phyloP scores from a whole-genome alignment of 805 yeast species.

The Wickerhamomyces chambardii region DNA sequence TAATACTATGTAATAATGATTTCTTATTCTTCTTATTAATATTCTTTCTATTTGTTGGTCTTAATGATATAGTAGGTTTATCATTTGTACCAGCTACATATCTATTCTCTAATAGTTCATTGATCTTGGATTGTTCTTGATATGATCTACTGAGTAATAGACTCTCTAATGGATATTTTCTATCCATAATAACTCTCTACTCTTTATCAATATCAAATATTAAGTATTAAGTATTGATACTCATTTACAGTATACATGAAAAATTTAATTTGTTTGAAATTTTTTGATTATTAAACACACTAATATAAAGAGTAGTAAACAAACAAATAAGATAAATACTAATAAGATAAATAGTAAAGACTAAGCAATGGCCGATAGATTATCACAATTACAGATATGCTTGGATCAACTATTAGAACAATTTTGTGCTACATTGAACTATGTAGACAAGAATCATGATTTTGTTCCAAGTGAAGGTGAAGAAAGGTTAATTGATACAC shows the following conservation, averaged over 20 bases:
- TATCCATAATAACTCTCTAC: conserved; percentile 10
- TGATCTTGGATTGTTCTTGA: conserved; percentile 9
- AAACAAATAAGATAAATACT: too few relatives aligned
- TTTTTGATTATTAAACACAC: too few relatives aligned
- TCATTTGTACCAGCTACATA: conserved; percentile 19
- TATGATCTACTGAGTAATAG: conserved; percentile 12
- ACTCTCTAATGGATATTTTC: conserved; percentile 14
- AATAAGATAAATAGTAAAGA: not conserved
- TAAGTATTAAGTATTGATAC: too few relatives aligned
- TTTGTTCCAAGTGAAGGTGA: conserved; percentile 42
- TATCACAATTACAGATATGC: conserved; percentile 85
- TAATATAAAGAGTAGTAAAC: too few relatives aligned
- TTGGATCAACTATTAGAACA: conserved; percentile 74
- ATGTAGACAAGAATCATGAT: conserved; percentile 70
- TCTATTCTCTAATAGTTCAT: conserved; percentile 24
- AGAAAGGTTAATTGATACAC: conserved; percentile 54
- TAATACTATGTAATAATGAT: conserved; percentile 2
- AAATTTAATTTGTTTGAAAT: too few relatives aligned
- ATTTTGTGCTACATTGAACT: conserved; percentile 69
- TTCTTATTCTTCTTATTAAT: conserved; percentile 13
- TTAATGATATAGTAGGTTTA: conserved; percentile 19
- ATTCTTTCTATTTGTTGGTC: conserved; percentile 25
- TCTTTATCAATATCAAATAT: too few relatives aligned
- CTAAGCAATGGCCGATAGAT: conserved; percentile 62
- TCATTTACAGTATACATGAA: too few relatives aligned